A percentile compares a stretch with the other conserved stretches of the same genome.
phyloP scores from a whole-genome alignment of 345 rosid species.

The Syzygium grande region DNA sequence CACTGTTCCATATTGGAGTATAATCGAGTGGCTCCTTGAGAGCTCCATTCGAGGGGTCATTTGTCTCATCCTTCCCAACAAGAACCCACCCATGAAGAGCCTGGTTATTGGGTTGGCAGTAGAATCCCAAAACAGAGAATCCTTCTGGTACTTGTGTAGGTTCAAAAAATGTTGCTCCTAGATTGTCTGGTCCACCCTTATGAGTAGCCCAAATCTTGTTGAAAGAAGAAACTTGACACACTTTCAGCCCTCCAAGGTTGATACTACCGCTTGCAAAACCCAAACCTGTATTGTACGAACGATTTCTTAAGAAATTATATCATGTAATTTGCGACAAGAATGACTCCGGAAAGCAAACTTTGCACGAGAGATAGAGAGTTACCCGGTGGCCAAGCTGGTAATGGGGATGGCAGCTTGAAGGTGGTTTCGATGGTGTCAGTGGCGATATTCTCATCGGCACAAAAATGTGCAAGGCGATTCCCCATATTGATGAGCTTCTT shows the following conservation, averaged over 20 bases:
- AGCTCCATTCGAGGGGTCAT: not conserved
- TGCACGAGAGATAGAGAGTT: not conserved
- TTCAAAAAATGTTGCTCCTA: constrained; percentile 12
- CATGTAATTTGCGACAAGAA: not conserved
- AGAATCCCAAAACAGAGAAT: constrained; percentile 10
- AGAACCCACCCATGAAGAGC: constrained; percentile 7
- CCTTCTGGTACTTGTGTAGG: constrained; percentile 7
- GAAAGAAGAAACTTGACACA: constrained; percentile 6
- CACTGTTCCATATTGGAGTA: constrained; percentile 9
- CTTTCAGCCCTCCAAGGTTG: constrained; percentile 9
- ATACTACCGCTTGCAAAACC: constrained; percentile 8
- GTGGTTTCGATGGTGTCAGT: constrained; percentile 7
- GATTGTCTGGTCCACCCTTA: constrained; percentile 11
- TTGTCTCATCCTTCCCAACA: constrained; percentile 4
- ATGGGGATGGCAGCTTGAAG: constrained; percentile 29
- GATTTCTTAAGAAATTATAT: not conserved
- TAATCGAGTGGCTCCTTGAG: constrained; percentile 8
- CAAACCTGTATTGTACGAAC: not conserved
- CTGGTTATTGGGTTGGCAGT: constrained; percentile 6
- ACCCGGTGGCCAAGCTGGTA: constrained; percentile 31
- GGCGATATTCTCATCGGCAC: constrained; percentile 5
- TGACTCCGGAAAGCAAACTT: not conserved
- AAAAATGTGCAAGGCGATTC: not conserved
- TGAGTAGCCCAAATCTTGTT: constrained; percentile 12
- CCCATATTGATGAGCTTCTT: constrained; percentile 4